These are phyloP conservation scores for Sabuloglossum arenarium DNA, from an alignment of 495 filamentous ascomycete genomes.

Conservation along the genomic window DNA sequence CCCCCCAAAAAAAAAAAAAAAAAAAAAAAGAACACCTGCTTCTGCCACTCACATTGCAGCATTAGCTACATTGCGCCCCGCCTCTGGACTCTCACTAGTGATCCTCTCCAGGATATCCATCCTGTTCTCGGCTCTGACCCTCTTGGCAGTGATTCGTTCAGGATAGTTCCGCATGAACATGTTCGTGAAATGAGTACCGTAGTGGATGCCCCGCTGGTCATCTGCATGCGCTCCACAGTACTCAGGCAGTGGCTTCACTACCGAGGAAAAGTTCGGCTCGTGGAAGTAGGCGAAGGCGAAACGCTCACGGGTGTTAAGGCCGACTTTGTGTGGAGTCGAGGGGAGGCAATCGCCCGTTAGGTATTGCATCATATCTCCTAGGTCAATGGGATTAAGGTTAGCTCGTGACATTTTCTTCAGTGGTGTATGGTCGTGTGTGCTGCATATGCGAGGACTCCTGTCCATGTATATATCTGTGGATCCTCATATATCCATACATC, in stretches of 20 bases:
- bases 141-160: slow-evolving; percentile 21
- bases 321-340: slow-evolving; percentile 26
- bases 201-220: slow-evolving; percentile 18
- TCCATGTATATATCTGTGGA: no score
- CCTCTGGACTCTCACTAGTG: no score
- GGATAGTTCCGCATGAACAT: slow-evolving; percentile 28
- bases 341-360: slow-evolving; percentile 19
- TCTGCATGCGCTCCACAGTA: slow-evolving; percentile 5
- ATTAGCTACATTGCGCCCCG: no score
- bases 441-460: no score
- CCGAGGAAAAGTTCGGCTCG: slow-evolving; percentile 24
- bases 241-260: slow-evolving; percentile 18
- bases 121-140: slow-evolving; percentile 11
- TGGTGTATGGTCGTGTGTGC: background rate
- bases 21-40: no score
- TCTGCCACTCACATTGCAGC: no score
- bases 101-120: slow-evolving; percentile 6
- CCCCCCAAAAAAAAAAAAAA: no score
- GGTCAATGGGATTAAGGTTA: background rate
- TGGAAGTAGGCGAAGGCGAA: slow-evolving; percentile 26
- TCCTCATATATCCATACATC: background rate
- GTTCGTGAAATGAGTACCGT: slow-evolving; percentile 27
- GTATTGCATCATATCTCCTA: slow-evolving; percentile 28
- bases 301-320: slow-evolving; percentile 22
- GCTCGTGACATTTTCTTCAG: background rate